phyloP scores from a whole-genome alignment of 805 yeast genomes.

The Candida saitoana region DNA sequence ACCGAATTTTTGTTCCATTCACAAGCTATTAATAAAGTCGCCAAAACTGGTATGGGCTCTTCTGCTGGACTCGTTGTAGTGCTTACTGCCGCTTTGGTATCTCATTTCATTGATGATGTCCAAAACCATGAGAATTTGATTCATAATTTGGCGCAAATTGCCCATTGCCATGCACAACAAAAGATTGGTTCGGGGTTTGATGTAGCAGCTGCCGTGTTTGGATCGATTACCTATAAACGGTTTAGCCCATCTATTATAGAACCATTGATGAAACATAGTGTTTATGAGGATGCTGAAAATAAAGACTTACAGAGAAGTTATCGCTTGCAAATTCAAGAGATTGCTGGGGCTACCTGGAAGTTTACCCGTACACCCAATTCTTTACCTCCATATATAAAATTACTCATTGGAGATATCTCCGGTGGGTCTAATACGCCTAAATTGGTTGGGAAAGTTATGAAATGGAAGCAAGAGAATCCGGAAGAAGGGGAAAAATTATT shows the following conservation, averaged over 20 bases:
- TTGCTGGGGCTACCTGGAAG: slow-evolving; percentile 57
- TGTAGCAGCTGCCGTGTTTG: slow-evolving; percentile 92
- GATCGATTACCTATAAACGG: slow-evolving; percentile 78
- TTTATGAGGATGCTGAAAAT: slow-evolving; percentile 13
- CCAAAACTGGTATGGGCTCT: slow-evolving; percentile 94
- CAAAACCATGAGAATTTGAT: slow-evolving; percentile 38
- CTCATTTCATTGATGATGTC: slow-evolving; percentile 33
- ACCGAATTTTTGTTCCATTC: slow-evolving; percentile 58
- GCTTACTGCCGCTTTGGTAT: slow-evolving; percentile 63
- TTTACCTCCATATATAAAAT: slow-evolving; percentile 63
- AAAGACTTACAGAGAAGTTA: slow-evolving; percentile 1
- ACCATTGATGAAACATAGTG: slow-evolving; percentile 29
- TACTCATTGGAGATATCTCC: slow-evolving; percentile 89
- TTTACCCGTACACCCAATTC: slow-evolving; percentile 50
- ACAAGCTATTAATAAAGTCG: slow-evolving; percentile 59
- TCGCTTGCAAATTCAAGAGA: slow-evolving; percentile 19
- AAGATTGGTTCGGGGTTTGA: slow-evolving; percentile 97
- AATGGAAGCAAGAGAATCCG: slow-evolving; percentile 60
- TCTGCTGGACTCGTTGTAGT: slow-evolving; percentile 91
- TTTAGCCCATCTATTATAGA: slow-evolving; percentile 57
- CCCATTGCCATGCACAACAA: slow-evolving; percentile 92
- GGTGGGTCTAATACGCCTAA: slow-evolving; percentile 95
- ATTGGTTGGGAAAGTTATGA: slow-evolving; percentile 68
- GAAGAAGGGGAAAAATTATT: slow-evolving; percentile 52
- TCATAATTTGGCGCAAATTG: slow-evolving; percentile 82